These are phyloP conservation scores for Geotrichum bryndzae DNA, from an alignment of 1,139 yeast genomes.

Conservation along the genomic window DNA sequence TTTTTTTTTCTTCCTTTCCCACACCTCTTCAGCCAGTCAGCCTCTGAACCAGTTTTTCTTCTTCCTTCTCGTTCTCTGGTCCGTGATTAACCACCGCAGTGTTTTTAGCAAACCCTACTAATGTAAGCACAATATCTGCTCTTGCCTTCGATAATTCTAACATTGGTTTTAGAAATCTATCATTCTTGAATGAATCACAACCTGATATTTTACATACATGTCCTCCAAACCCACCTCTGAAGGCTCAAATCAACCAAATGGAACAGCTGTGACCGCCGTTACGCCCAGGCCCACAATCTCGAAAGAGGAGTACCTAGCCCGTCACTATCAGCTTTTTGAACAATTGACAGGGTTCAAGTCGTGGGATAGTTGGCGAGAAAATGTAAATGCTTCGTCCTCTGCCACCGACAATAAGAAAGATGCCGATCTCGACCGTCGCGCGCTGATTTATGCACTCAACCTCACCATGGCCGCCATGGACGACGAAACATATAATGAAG, in stretches of 20 bases:
- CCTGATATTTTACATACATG: constrained; percentile 3
- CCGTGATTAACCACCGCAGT: background rate
- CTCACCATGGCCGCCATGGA: constrained; percentile 23
- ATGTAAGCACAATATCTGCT: background rate
- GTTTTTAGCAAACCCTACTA: background rate
- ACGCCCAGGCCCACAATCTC: constrained; percentile 15
- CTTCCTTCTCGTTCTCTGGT: background rate
- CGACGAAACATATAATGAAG: constrained; percentile 22
- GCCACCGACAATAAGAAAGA: background rate
- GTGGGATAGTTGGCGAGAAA: constrained; percentile 19
- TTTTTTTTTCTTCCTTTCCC: too few relatives aligned
- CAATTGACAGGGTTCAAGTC: constrained; percentile 22
- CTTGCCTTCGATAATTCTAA: too few relatives aligned
- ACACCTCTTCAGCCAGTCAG: too few relatives aligned
- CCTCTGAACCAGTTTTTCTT: too few relatives aligned
- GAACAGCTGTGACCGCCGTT: background rate
- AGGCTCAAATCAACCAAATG: background rate
- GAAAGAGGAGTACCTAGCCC: constrained; percentile 22
- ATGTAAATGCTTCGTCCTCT: background rate
- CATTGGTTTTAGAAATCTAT: background rate
- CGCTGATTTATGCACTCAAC: constrained; percentile 20
- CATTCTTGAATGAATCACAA: constrained; percentile 5
- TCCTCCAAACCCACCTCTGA: constrained; percentile 7
- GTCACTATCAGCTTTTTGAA: constrained; percentile 22
- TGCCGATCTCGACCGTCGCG: constrained; percentile 16